Percentiles rank a stretch among this genome's conserved stretches.
Conservation (phyloP, 2,329 filamentous ascomycete genomes). For the Fusarium oligoseptatum region DNA sequence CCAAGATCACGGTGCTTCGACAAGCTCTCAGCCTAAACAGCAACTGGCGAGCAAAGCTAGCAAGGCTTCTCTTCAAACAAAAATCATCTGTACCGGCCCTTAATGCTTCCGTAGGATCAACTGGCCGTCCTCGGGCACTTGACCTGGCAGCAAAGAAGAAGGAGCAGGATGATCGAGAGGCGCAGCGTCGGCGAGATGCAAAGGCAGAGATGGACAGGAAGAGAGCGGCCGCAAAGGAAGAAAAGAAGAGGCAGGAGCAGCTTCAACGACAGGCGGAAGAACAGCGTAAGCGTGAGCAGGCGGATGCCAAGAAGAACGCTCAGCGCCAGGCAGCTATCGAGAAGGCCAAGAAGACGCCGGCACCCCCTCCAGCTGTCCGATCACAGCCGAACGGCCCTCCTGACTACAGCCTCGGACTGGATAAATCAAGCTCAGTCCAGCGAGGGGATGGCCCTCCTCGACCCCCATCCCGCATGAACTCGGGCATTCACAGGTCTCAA, state of each 20-base stretch:
- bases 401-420: conserved; percentile 57
- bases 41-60: conserved; percentile 75
- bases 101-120: conserved; percentile 67
- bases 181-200: conserved; percentile 82
- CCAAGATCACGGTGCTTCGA: conserved; percentile 59
- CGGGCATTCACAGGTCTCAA: conserved; percentile 63
- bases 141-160: conserved; percentile 84
- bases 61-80: conserved; percentile 73
- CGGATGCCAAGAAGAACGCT: conserved; percentile 75
- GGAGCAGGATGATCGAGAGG: conserved; percentile 86
- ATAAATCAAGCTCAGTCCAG: conserved; percentile 45
- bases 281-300: conserved; percentile 71
- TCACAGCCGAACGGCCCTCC: conserved; percentile 66
- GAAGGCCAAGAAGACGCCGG: conserved; percentile 73
- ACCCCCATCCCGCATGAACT: conserved; percentile 70
- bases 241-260: conserved; percentile 72
- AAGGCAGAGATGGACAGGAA: conserved; percentile 87
- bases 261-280: conserved; percentile 72
- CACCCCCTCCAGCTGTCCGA: conserved; percentile 71
- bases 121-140: conserved; percentile 77
- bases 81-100: conserved; percentile 71
- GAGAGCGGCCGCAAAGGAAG: conserved; percentile 74
- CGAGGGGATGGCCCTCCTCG: conserved; percentile 55
- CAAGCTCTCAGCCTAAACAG: conserved; percentile 54
- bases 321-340: conserved; percentile 72